Base-by-base conservation (phyloP, 2,329 filamentous ascomycete species). In the Calycina marina region DNA sequence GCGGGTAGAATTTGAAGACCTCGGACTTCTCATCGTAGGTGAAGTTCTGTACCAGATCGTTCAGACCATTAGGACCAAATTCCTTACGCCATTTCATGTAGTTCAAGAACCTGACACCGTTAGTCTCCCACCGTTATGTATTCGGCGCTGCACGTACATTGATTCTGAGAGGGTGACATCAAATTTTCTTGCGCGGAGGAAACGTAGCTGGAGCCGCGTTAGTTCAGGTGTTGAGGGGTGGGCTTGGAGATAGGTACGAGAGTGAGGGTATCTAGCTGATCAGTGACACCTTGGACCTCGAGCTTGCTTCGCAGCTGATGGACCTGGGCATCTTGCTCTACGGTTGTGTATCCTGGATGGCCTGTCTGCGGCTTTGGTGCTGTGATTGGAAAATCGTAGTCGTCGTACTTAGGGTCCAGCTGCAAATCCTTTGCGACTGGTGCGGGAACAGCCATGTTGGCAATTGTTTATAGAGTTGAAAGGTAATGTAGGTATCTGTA, bases 151-250 rank as follows among this genome's bases (percentile, higher is more conserved):
- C n/a, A 46, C 79, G 57, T 63, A 94, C 90, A 98, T 98, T 52
- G 77, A 62, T 71, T 93, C 90, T 45, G 85, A 58, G 17, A 72
- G 61, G 48, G 78, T 67, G 40, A 93, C 81, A 57, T 93, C 80
- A 57, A 94, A 98, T 67, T 96, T 96, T 54, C 90, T 74, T 35
- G 90, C 90, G 55, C 90, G 74, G 51, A 98, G 66, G 62, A 93
- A 94, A 54, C 86, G 78, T 54, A 94, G 65, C 76, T 85, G 27
- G 14, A 17, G 22, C 6, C 10, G 14, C 13, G n/a, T 17, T 24
- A 17, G 17, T 14, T 6, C 29, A 29, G 28, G 13, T 10, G 31
- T 6, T n/a, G n/a, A 25, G 14, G 15, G 15, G 29, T 5, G 24
- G 6, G 18, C 16, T 3, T 13, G 6, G 25, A 25, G 11, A 20